These are phyloP conservation scores for Halophytophthora batemanensis DNA, from an alignment of 352 stramenopile species.

Conservation along the genomic window DNA sequence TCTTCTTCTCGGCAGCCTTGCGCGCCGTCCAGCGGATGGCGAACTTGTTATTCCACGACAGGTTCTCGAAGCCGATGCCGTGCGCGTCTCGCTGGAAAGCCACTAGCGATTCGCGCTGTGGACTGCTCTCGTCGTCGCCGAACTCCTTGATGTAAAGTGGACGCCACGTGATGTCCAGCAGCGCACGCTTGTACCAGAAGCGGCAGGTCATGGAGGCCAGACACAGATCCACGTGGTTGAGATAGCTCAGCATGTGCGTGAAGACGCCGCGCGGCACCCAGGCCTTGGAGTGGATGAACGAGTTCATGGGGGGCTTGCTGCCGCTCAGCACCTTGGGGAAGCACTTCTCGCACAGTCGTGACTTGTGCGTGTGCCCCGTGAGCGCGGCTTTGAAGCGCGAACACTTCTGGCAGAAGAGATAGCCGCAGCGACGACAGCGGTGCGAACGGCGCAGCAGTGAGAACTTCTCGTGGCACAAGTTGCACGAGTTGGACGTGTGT, in stretches of 20 bases:
- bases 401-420: slow-evolving; percentile 82
- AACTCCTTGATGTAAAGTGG: slow-evolving; percentile 84
- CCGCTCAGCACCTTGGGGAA: slow-evolving; percentile 81
- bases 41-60: slow-evolving; percentile 87
- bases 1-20: slow-evolving; percentile 85
- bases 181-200: slow-evolving; percentile 83
- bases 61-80: slow-evolving; percentile 80
- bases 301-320: slow-evolving; percentile 72
- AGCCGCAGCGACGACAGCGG: slow-evolving; percentile 74
- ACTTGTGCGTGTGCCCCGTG: slow-evolving; percentile 80
- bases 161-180: slow-evolving; percentile 84
- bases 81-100: slow-evolving; percentile 86
- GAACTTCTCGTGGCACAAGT: slow-evolving; percentile 79
- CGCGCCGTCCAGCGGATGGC: slow-evolving; percentile 77
- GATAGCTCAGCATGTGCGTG: slow-evolving; percentile 82
- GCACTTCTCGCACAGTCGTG: slow-evolving; percentile 78
- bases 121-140: slow-evolving; percentile 74
- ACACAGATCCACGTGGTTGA: slow-evolving; percentile 85
- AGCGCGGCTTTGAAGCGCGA: slow-evolving; percentile 77
- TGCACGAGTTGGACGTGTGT: slow-evolving; percentile 69
- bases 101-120: slow-evolving; percentile 76
- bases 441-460: slow-evolving; percentile 78
- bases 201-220: slow-evolving; percentile 83
- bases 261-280: slow-evolving; percentile 85
- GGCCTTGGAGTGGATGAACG: slow-evolving; percentile 84